These are phyloP conservation scores for Candida golubevii DNA, from an alignment of 805 yeast species.

Conservation along the genomic window DNA sequence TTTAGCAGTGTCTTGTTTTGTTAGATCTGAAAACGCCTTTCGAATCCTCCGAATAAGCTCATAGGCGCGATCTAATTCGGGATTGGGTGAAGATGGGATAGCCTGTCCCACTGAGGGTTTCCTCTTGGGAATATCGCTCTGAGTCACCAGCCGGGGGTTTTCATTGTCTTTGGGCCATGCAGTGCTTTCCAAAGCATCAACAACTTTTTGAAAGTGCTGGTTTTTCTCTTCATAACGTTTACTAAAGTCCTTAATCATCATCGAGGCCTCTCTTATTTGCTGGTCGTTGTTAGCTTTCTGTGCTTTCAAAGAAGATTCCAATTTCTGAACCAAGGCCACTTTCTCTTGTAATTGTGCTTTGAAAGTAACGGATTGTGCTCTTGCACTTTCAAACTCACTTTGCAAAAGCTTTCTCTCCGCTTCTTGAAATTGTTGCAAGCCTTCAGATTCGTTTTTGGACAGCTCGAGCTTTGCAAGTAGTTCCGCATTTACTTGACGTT, in stretches of 20 bases:
- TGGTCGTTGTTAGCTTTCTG: constrained; percentile 2
- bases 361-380: neutral
- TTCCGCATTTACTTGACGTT: constrained; percentile 5
- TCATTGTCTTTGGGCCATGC: neutral
- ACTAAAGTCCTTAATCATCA: constrained; percentile 3
- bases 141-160: neutral
- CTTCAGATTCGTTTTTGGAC: constrained; percentile 3
- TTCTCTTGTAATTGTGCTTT: neutral
- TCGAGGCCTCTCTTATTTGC: constrained; percentile 3
- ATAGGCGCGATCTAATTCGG: neutral
- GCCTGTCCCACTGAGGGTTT: neutral
- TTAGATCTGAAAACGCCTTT: neutral
- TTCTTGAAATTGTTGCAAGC: constrained; percentile 7
- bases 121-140: neutral
- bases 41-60: neutral
- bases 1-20: neutral
- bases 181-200: constrained; percentile 1
- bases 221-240: constrained; percentile 7
- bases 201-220: neutral
- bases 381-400: neutral
- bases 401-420: constrained; percentile 4
- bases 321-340: neutral
- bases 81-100: neutral
- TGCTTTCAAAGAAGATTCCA: neutral
- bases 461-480: constrained; percentile 1